phyloP scores from a whole-genome alignment of 208 protist species.

The Blechomonas ayalai region DNA sequence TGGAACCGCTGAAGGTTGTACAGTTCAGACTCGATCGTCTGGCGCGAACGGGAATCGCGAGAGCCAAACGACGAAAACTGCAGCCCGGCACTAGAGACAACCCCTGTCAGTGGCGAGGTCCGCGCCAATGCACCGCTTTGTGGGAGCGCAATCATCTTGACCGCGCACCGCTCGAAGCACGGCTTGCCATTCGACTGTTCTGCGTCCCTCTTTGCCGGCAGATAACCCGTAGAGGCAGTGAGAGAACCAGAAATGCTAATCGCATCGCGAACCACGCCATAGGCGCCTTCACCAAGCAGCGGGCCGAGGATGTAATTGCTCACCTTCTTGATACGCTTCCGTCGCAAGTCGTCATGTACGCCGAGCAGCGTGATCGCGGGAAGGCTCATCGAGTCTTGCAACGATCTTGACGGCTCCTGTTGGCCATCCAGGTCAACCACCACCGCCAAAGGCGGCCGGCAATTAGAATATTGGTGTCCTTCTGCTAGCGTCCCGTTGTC shows the following conservation, averaged over 20 bases:
- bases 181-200: no score
- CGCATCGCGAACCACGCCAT: slow-evolving; percentile 70
- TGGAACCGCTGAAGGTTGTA: slow-evolving; percentile 82
- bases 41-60: slow-evolving; percentile 6
- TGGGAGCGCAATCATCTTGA: slow-evolving; percentile 29
- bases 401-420: neutral
- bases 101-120: neutral
- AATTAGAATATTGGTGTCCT: neutral
- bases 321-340: slow-evolving; percentile 79
- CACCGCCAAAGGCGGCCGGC: neutral
- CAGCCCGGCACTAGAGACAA: no score
- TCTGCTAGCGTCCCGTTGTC: no score
- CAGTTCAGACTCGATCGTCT: slow-evolving; percentile 35
- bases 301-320: slow-evolving; percentile 76
- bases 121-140: slow-evolving; percentile 1
- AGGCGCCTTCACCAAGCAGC: slow-evolving; percentile 67
- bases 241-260: slow-evolving; percentile 52
- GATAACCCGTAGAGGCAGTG: no score
- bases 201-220: no score
- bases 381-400: slow-evolving; percentile 12
- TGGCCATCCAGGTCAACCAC: neutral
- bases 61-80: no score
- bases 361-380: slow-evolving; percentile 40
- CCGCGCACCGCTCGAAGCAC: slow-evolving; percentile 30
- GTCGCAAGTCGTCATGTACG: slow-evolving; percentile 27